Evolutionary conservation across 495 filamentous ascomycete species (phyloP).

Genomic region (Penicillium malachiteum): DNA sequence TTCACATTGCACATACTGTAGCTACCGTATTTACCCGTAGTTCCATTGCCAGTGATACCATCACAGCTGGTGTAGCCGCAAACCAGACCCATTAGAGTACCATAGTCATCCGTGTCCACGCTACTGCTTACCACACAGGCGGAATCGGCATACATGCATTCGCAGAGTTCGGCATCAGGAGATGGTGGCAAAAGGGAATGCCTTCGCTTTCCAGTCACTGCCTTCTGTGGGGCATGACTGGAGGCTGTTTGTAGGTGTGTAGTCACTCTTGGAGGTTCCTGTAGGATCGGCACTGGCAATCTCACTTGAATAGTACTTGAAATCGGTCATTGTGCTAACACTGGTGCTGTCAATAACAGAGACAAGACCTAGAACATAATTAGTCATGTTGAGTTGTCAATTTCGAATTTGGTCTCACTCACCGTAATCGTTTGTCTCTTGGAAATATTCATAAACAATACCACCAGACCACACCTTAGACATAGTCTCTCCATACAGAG

Average conservation of each 20-base stretch:
- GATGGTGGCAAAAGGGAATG: constrained; percentile 72
- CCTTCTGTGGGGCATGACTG: constrained; percentile 67
- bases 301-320: constrained; percentile 68
- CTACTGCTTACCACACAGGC: constrained; percentile 51
- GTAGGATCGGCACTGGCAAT: constrained; percentile 68
- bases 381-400: too few species aligned
- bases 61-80: constrained; percentile 68
- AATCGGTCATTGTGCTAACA: constrained; percentile 69
- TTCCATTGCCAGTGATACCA: constrained; percentile 69
- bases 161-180: constrained; percentile 73
- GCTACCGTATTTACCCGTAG: constrained; percentile 75
- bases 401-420: too few species aligned
- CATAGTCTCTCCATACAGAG: constrained; percentile 80
- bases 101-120: constrained; percentile 37
- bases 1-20: constrained; percentile 83
- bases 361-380: constrained; percentile 57
- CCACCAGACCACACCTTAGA: constrained; percentile 83
- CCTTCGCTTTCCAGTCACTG: constrained; percentile 63
- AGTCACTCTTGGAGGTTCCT: constrained; percentile 60
- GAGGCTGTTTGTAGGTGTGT: constrained; percentile 76
- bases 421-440: too few species aligned
- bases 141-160: constrained; percentile 75
- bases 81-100: constrained; percentile 68
- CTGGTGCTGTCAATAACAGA: constrained; percentile 57
- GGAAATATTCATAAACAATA: constrained; percentile 64